phyloP scores from a whole-genome alignment of 108 stramenopile genomes.

The Nitzschia putrida region DNA sequence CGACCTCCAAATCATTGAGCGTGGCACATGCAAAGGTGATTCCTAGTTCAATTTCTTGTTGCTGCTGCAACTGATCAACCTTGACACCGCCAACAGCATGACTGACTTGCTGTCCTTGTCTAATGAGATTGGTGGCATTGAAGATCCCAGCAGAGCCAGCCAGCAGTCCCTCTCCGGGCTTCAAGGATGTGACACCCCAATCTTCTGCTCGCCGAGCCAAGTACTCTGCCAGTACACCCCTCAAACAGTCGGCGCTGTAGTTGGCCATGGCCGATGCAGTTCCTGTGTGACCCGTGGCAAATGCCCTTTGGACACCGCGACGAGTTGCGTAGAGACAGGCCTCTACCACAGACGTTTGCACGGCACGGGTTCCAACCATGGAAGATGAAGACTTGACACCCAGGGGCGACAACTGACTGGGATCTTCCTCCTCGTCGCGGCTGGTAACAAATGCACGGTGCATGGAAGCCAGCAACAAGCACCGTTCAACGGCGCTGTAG shows the following conservation, averaged over 20 bases:
- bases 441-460: conserved; percentile 71
- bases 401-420: conserved; percentile 17
- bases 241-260: conserved; percentile 62
- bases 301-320: conserved; percentile 72
- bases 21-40: conserved; percentile 78
- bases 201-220: conserved; percentile 73
- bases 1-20: conserved; percentile 82
- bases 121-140: conserved; percentile 33
- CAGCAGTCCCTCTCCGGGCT: conserved; percentile 83
- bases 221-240: conserved; percentile 65
- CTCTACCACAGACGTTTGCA: conserved; percentile 82
- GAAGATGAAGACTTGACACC: not conserved
- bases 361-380: conserved; percentile 6
- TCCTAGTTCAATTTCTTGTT: conserved; percentile 55
- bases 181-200: conserved; percentile 57
- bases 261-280: conserved; percentile 83
- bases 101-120: conserved; percentile 12
- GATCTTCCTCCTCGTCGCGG: conserved; percentile 19
- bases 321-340: conserved; percentile 81
- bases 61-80: conserved; percentile 42
- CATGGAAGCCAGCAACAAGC: conserved; percentile 78
- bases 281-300: conserved; percentile 84
- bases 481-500: conserved; percentile 76
- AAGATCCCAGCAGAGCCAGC: conserved; percentile 70
- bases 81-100: conserved; percentile 29